A percentile compares a stretch with the other conserved stretches of the same genome.
phyloP scores from a whole-genome alignment of 2,329 filamentous ascomycete genomes.

The Botrytis elliptica region DNA sequence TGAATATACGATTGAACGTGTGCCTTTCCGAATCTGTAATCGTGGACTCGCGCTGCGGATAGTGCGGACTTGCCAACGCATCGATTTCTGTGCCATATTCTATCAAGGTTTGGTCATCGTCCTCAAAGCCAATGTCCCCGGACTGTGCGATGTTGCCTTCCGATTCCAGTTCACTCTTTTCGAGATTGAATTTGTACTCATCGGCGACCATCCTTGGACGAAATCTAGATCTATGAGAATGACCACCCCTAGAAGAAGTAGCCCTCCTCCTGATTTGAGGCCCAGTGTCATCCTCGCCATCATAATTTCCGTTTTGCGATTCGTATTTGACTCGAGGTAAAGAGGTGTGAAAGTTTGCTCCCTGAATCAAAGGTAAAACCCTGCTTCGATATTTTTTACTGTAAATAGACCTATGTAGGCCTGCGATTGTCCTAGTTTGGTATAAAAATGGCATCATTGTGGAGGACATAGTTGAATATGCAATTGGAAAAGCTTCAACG shows the following conservation, averaged over 20 bases:
- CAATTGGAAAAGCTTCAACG: slow-evolving; percentile 20
- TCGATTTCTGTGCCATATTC: slow-evolving; percentile 28
- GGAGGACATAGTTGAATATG: slow-evolving; percentile 26
- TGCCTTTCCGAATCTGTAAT: slow-evolving; percentile 56
- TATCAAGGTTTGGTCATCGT: slow-evolving; percentile 22
- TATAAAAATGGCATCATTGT: slow-evolving; percentile 67
- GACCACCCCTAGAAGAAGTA: neutral
- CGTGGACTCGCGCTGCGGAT: slow-evolving; percentile 44
- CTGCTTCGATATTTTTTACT: neutral
- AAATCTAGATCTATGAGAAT: neutral
- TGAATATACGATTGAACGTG: slow-evolving; percentile 55
- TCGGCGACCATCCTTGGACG: neutral
- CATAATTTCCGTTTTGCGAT: neutral
- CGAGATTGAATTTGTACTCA: neutral
- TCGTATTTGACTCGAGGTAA: slow-evolving; percentile 1
- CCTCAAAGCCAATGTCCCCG: slow-evolving; percentile 22
- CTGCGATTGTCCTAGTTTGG: slow-evolving; percentile 63
- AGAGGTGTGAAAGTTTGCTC: slow-evolving; percentile 15
- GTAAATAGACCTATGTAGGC: slow-evolving; percentile 15
- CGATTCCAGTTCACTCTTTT: slow-evolving; percentile 12
- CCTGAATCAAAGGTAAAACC: neutral
- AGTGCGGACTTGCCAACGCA: slow-evolving; percentile 28
- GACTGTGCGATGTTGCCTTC: slow-evolving; percentile 13
- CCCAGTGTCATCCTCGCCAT: neutral
- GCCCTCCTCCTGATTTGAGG: neutral